Evolutionary conservation across 805 yeast genomes (phyloP).

Genomic region (Saturnispora sekii): DNA sequence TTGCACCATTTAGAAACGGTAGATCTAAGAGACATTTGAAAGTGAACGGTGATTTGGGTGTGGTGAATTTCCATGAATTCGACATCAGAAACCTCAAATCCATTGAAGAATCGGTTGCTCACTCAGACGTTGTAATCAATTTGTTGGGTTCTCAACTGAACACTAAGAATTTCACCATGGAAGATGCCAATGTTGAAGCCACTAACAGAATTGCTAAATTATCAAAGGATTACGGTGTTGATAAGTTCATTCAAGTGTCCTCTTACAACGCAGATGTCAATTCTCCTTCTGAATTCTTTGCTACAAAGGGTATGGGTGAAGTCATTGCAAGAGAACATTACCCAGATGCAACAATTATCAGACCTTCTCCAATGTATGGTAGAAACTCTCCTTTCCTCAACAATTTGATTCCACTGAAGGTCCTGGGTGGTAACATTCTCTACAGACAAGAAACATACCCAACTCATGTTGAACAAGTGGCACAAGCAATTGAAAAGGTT

Average conservation of each 20-base stretch:
- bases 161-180: slow-evolving; percentile 75
- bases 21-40: slow-evolving; percentile 68
- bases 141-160: slow-evolving; percentile 65
- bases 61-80: slow-evolving; percentile 72
- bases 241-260: slow-evolving; percentile 71
- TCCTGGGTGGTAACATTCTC: slow-evolving; percentile 57
- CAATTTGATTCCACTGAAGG: slow-evolving; percentile 44
- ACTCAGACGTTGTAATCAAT: slow-evolving; percentile 77
- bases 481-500: slow-evolving; percentile 66
- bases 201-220: slow-evolving; percentile 71
- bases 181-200: slow-evolving; percentile 74
- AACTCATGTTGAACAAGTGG: slow-evolving; percentile 69
- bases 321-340: slow-evolving; percentile 52
- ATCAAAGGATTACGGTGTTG: slow-evolving; percentile 56
- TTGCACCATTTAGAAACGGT: slow-evolving; percentile 77
- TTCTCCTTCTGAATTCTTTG: slow-evolving; percentile 60
- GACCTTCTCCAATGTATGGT: slow-evolving; percentile 78
- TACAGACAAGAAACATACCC: slow-evolving; percentile 60
- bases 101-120: slow-evolving; percentile 66
- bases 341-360: slow-evolving; percentile 74
- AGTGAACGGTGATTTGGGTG: slow-evolving; percentile 81
- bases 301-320: slow-evolving; percentile 76
- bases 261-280: slow-evolving; percentile 64
- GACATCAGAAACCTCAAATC: slow-evolving; percentile 71
- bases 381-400: slow-evolving; percentile 62